Evolutionary conservation across 306 rosid genomes (phyloP).

Genomic region (Castanea mollissima): DNA sequence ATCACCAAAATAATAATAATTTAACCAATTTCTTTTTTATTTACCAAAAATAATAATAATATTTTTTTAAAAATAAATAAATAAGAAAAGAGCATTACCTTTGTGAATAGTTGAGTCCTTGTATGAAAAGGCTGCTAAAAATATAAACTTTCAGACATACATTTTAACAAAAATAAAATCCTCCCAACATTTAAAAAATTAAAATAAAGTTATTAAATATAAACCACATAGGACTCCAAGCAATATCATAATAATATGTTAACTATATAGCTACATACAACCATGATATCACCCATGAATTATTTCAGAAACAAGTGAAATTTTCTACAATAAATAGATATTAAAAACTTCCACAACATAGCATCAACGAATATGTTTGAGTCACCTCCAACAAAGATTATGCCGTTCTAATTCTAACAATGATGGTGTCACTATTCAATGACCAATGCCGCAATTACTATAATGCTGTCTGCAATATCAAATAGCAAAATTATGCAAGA

Average conservation of each 20-base stretch:
- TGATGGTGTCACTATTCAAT: background rate
- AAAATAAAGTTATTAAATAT: background rate
- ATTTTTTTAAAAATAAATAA: background rate
- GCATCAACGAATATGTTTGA: background rate
- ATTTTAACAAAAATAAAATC: constrained; percentile 9
- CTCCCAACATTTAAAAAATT: background rate
- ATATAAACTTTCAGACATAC: background rate
- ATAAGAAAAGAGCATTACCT: constrained; percentile 49
- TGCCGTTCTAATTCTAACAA: background rate
- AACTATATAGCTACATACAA: background rate
- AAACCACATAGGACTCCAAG: constrained; percentile 17
- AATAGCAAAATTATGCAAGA: background rate
- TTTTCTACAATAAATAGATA: background rate
- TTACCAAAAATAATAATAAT: no score
- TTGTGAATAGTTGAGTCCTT: constrained; percentile 70
- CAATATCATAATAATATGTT: constrained; percentile 11
- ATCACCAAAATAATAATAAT: no score
- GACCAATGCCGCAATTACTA: background rate
- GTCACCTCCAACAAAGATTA: background rate
- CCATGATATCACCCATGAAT: background rate
- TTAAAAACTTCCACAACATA: background rate
- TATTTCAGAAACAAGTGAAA: background rate
- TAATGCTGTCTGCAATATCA: background rate
- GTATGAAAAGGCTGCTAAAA: constrained; percentile 88
- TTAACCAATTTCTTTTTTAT: no score